phyloP scores from a whole-genome alignment of 495 filamentous ascomycete species.

The Aspergillus funiculosus region DNA sequence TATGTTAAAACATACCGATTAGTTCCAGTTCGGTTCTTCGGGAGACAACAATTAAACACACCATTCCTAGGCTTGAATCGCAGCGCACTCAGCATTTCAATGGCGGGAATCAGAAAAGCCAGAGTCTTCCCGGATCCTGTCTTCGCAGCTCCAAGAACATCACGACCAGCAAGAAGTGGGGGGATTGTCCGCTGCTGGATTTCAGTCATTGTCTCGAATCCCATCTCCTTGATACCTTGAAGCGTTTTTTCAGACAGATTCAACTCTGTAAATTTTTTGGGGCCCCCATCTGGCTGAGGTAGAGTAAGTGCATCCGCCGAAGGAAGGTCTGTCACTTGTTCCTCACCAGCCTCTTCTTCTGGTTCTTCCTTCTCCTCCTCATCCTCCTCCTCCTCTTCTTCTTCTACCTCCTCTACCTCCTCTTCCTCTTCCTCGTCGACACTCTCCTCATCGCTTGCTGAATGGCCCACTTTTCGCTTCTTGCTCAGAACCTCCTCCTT shows the following conservation, averaged over 20 bases:
- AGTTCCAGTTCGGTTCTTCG: not conserved
- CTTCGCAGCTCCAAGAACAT: conserved; percentile 95
- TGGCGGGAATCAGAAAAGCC: conserved; percentile 86
- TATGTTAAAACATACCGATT: conserved; percentile 9
- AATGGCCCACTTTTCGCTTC: conserved; percentile 35
- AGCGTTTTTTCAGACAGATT: conserved; percentile 81
- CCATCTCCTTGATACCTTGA: conserved; percentile 84
- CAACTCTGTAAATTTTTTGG: conserved; percentile 69
- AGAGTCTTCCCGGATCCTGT: conserved; percentile 95
- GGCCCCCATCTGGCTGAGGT: conserved; percentile 48
- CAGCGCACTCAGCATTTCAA: conserved; percentile 89
- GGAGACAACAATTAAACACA: conserved; percentile 12
- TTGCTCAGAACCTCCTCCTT: conserved; percentile 28
- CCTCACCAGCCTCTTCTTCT: conserved; percentile 12
- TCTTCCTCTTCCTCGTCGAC: conserved; percentile 32
- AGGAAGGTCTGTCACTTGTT: conserved; percentile 42
- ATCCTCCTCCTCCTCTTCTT: conserved; percentile 24
- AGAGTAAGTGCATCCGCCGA: conserved; percentile 47
- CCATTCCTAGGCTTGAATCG: conserved; percentile 79
- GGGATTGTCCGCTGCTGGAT: conserved; percentile 88
- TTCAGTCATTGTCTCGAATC: conserved; percentile 91
- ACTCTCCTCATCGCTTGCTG: conserved; percentile 31
- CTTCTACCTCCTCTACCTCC: conserved; percentile 18
- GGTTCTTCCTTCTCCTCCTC: conserved; percentile 24
- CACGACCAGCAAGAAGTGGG: conserved; percentile 78